Conservation (phyloP, 1,139 yeast genomes). For the Zygoascus meyerae region DNA sequence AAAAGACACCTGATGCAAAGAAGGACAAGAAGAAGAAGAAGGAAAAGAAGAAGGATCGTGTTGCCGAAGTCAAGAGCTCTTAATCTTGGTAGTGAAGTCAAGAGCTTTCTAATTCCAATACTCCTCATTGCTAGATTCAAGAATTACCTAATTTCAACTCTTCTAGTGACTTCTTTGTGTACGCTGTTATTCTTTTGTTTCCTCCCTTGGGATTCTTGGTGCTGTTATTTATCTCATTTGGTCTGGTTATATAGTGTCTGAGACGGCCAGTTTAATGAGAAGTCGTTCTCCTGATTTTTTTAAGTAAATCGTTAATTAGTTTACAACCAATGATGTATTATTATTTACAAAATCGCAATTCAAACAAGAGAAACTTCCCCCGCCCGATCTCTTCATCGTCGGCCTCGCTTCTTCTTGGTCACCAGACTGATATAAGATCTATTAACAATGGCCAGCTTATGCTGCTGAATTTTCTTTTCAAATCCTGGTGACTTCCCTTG, state of each 20-base stretch:
- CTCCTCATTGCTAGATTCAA: no score
- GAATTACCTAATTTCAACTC: no score
- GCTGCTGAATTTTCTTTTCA: slow-evolving; percentile 78
- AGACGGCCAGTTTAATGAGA: no score
- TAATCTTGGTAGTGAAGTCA: no score
- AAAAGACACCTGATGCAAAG: slow-evolving; percentile 10
- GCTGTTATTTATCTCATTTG: no score
- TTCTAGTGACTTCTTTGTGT: neutral
- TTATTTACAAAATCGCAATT: neutral
- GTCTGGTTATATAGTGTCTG: no score
- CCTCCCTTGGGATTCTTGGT: no score
- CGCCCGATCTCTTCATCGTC: slow-evolving; percentile 7
- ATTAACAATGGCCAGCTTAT: slow-evolving; percentile 65
- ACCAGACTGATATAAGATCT: slow-evolving; percentile 33
- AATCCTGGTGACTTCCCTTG: slow-evolving; percentile 78
- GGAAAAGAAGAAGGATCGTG: slow-evolving; percentile 16
- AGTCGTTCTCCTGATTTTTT: no score
- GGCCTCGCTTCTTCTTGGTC: slow-evolving; percentile 15
- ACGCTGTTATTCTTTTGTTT: neutral
- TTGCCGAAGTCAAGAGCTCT: slow-evolving; percentile 2
- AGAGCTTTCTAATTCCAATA: no score
- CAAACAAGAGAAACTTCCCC: neutral
- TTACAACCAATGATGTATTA: no score
- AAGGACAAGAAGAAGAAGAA: slow-evolving; percentile 20
- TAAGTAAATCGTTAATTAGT: no score